phyloP scores from a whole-genome alignment of 805 yeast genomes.

The Kuraishia floccosa region DNA sequence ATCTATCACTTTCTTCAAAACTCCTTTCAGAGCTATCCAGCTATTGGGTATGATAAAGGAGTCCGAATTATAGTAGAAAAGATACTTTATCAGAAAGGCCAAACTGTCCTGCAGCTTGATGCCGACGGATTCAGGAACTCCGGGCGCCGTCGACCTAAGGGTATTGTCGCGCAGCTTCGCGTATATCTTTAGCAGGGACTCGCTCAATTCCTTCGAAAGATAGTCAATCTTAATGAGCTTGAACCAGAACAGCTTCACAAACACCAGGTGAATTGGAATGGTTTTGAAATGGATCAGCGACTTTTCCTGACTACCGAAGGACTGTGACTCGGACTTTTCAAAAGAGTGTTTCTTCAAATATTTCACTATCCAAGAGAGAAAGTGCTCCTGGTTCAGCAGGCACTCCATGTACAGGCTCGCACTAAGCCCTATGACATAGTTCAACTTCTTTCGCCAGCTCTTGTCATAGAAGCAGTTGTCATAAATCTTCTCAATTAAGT shows the following conservation, averaged over 20 bases:
- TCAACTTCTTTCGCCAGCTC: conserved; percentile 39
- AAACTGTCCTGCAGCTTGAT: conserved; percentile 10
- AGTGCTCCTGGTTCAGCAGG: conserved; percentile 48
- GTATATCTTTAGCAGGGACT: conserved; percentile 39
- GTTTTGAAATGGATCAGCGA: conserved; percentile 9
- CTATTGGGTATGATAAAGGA: conserved; percentile 52
- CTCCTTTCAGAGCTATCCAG: conserved; percentile 45
- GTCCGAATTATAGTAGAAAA: conserved; percentile 41
- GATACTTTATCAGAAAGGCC: conserved; percentile 23
- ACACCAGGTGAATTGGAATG: conserved; percentile 26
- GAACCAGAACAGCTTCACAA: conserved; percentile 62
- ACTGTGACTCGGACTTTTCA: background rate
- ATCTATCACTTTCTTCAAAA: conserved; percentile 29
- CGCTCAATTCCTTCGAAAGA: conserved; percentile 55
- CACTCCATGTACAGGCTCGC: conserved; percentile 61
- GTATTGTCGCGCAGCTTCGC: conserved; percentile 14
- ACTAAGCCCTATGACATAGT: conserved; percentile 47
- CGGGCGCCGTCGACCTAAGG: conserved; percentile 5
- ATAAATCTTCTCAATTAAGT: conserved; percentile 40
- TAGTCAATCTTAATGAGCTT: conserved; percentile 45
- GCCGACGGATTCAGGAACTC: conserved; percentile 5
- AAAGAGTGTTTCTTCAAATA: conserved; percentile 24
- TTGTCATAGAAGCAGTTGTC: conserved; percentile 21
- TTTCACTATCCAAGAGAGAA: conserved; percentile 53
- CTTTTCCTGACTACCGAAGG: background rate